These are phyloP conservation scores for Huiozyma sinensis DNA, from an alignment of 805 yeast genomes.

Conservation along the genomic window DNA sequence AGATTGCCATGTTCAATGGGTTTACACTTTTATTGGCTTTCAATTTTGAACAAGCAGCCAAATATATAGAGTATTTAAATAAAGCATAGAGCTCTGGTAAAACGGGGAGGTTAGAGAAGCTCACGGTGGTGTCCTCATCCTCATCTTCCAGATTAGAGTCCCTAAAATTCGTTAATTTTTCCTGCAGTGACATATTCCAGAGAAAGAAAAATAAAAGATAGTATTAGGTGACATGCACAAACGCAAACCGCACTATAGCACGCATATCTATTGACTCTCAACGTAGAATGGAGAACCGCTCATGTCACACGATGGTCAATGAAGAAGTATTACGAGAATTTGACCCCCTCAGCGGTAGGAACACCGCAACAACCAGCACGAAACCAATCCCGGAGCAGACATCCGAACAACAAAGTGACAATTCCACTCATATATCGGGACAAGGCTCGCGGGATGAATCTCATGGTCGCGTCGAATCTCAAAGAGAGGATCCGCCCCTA, in stretches of 20 bases:
- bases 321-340: constrained; percentile 6
- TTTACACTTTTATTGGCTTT: constrained; percentile 34
- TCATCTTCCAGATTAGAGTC: neutral
- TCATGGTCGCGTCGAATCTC: neutral
- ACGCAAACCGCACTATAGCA: too few relatives aligned
- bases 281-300: neutral
- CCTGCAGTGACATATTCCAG: too few relatives aligned
- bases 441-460: too few relatives aligned
- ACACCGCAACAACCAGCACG: neutral
- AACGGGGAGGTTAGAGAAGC: neutral
- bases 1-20: constrained; percentile 31
- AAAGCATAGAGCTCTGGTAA: constrained; percentile 1
- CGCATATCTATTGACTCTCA: too few relatives aligned
- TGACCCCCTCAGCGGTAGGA: constrained; percentile 6
- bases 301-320: neutral
- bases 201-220: too few relatives aligned
- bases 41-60: constrained; percentile 45
- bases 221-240: too few relatives aligned
- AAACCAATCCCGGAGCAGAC: neutral
- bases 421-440: neutral
- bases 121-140: too few relatives aligned
- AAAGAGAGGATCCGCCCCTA: constrained; percentile 29
- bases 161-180: neutral
- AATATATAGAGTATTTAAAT: constrained; percentile 29
- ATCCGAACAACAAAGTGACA: neutral